These are phyloP conservation scores for Blastobotrys mokoenaii DNA, from an alignment of 805 yeast species.

Conservation along the genomic window DNA sequence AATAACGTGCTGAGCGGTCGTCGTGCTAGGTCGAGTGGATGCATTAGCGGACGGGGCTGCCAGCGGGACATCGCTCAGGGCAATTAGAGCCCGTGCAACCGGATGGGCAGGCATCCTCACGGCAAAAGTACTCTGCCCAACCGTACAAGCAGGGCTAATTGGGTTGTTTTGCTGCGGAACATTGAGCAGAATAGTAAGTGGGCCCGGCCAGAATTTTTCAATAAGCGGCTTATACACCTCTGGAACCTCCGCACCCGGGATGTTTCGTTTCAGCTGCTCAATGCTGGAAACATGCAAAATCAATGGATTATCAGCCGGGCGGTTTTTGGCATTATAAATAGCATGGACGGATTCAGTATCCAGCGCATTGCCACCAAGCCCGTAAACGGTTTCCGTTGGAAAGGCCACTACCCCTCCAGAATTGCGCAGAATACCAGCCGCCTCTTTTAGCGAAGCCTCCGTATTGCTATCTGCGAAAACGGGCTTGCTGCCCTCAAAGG, in stretches of 20 bases:
- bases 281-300: constrained; percentile 81
- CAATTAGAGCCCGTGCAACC: constrained; percentile 83
- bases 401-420: constrained; percentile 70
- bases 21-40: constrained; percentile 91
- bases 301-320: constrained; percentile 94
- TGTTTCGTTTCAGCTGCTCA: constrained; percentile 55
- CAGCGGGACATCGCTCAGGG: constrained; percentile 73
- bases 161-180: constrained; percentile 17
- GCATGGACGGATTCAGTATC: constrained; percentile 62
- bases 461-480: constrained; percentile 40
- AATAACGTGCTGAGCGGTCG: constrained; percentile 76
- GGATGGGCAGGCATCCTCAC: constrained; percentile 84
- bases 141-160: constrained; percentile 71
- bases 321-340: constrained; percentile 80
- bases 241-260: constrained; percentile 51
- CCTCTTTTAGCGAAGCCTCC: constrained; percentile 41
- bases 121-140: constrained; percentile 83
- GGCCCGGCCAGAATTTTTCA: constrained; percentile 89
- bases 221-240: constrained; percentile 55
- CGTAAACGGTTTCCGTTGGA: constrained; percentile 97
- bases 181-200: constrained; percentile 79
- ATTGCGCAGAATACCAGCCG: constrained; percentile 46
- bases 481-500: constrained; percentile 34
- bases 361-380: constrained; percentile 83
- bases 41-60: constrained; percentile 99